Conservation (phyloP, 2,329 filamentous ascomycete genomes). For the Pseudophaeomoniella oleicola region DNA sequence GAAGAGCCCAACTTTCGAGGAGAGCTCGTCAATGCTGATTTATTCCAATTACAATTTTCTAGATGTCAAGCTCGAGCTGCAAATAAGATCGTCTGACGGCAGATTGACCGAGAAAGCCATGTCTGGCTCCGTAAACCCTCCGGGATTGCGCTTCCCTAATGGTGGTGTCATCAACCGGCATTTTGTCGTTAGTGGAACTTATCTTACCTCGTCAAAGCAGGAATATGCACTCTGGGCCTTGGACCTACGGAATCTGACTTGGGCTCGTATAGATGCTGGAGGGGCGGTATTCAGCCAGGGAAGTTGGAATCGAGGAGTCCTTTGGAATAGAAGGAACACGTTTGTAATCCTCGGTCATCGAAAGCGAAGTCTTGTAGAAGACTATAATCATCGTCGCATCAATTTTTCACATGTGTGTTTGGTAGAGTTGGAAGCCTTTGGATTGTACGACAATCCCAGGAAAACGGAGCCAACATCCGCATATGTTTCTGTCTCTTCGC, state of each 20-base stretch:
- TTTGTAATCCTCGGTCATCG: constrained; percentile 93
- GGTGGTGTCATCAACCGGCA: constrained; percentile 90
- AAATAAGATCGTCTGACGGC: constrained; percentile 74
- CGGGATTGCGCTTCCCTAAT: constrained; percentile 87
- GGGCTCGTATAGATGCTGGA: constrained; percentile 91
- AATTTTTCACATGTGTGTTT: constrained; percentile 96
- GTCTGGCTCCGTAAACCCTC: constrained; percentile 73
- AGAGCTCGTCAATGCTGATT: constrained; percentile 62
- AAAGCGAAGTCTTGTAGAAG: constrained; percentile 84
- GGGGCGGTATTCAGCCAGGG: constrained; percentile 90
- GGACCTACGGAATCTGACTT: constrained; percentile 73
- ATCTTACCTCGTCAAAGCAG: constrained; percentile 93
- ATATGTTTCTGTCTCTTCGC: constrained; percentile 69
- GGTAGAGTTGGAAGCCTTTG: constrained; percentile 93
- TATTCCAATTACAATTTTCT: constrained; percentile 99
- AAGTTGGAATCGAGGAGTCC: constrained; percentile 89
- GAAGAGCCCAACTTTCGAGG: constrained; percentile 13
- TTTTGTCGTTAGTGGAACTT: constrained; percentile 94
- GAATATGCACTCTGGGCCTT: constrained; percentile 96
- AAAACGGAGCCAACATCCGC: constrained; percentile 63
- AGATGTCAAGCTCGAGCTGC: constrained; percentile 89
- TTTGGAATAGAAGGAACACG: constrained; percentile 87
- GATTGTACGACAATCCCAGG: constrained; percentile 89
- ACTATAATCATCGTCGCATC: constrained; percentile 94
- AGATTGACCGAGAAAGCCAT: constrained; percentile 75